These are phyloP conservation scores for Ophiostoma triangulosporum DNA, from an alignment of 2,329 filamentous ascomycete genomes.

Conservation along the genomic window DNA sequence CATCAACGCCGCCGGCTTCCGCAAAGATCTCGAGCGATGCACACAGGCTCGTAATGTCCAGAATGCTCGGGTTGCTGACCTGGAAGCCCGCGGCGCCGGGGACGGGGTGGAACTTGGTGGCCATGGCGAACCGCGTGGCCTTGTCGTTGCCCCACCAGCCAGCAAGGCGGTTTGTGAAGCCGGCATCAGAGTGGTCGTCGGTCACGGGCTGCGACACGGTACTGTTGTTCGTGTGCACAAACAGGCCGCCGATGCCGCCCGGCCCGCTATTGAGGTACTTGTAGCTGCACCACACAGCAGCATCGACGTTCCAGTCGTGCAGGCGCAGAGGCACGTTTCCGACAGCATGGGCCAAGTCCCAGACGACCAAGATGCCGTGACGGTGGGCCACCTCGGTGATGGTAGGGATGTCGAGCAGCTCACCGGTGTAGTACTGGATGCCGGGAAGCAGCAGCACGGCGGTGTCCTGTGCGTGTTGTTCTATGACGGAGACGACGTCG, in stretches of 20 bases:
- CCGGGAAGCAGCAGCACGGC: slow-evolving; percentile 71
- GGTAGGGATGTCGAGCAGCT: slow-evolving; percentile 66
- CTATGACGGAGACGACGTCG: slow-evolving; percentile 58
- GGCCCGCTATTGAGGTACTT: slow-evolving; percentile 87
- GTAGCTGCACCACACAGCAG: slow-evolving; percentile 91
- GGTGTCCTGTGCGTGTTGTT: slow-evolving; percentile 56
- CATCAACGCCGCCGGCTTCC: slow-evolving; percentile 49
- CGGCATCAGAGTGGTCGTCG: slow-evolving; percentile 18
- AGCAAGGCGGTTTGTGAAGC: slow-evolving; percentile 52
- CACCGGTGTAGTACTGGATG: slow-evolving; percentile 86
- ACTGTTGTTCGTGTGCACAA: slow-evolving; percentile 64
- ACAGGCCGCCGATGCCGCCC: slow-evolving; percentile 68
- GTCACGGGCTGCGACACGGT: slow-evolving; percentile 26
- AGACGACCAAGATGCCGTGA: slow-evolving; percentile 41
- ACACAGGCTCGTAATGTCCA: slow-evolving; percentile 64
- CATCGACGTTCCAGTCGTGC: slow-evolving; percentile 85
- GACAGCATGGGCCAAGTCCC: slow-evolving; percentile 51
- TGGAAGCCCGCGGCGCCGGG: slow-evolving; percentile 71
- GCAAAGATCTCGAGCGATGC: slow-evolving; percentile 64
- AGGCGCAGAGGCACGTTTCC: slow-evolving; percentile 70
- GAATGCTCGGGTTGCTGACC: slow-evolving; percentile 66
- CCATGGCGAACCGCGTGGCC: slow-evolving; percentile 66
- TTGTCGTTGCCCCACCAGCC: slow-evolving; percentile 88
- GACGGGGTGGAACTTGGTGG: slow-evolving; percentile 64
- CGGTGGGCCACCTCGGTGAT: slow-evolving; percentile 64